Percentiles rank a stretch among this genome's conserved stretches.
Conservation (phyloP, 169 alveolate genomes). For the Plasmodium malariae region DNA sequence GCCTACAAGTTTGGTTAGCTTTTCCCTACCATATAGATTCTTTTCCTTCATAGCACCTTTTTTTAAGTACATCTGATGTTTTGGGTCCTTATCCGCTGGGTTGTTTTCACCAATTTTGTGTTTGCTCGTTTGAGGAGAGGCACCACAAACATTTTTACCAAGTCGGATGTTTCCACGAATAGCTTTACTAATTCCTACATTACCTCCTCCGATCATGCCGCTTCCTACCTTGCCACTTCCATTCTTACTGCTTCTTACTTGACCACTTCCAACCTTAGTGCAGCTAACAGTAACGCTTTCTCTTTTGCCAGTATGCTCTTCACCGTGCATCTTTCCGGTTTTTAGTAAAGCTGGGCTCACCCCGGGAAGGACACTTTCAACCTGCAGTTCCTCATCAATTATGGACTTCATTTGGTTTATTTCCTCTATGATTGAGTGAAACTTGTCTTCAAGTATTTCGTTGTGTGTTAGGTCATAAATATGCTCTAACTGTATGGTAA, state of each 20-base stretch:
- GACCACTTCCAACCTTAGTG: not conserved
- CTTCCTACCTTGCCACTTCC: not conserved
- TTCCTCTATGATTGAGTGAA: conserved; percentile 13
- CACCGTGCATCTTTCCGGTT: not conserved
- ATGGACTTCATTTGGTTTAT: conserved; percentile 11
- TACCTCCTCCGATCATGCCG: not conserved
- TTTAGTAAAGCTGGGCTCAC: not conserved
- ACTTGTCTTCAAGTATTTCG: conserved; percentile 35
- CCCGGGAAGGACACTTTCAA: not conserved
- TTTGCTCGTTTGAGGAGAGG: not conserved
- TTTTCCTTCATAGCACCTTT: not conserved
- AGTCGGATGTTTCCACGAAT: not conserved
- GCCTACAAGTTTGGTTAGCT: not conserved
- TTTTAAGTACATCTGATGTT: not conserved
- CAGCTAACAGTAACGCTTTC: too few relatives aligned
- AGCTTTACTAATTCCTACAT: not conserved
- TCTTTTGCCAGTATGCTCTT: not conserved
- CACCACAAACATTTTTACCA: not conserved
- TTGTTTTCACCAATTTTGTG: not conserved
- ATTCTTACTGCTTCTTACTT: not conserved
- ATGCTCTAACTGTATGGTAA: conserved; percentile 20
- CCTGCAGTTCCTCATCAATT: conserved; percentile 15
- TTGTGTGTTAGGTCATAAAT: conserved; percentile 38
- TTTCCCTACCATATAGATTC: not conserved
- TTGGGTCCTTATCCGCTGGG: not conserved